phyloP scores from a whole-genome alignment of 495 filamentous ascomycete genomes.

The Physcia stellaris region DNA sequence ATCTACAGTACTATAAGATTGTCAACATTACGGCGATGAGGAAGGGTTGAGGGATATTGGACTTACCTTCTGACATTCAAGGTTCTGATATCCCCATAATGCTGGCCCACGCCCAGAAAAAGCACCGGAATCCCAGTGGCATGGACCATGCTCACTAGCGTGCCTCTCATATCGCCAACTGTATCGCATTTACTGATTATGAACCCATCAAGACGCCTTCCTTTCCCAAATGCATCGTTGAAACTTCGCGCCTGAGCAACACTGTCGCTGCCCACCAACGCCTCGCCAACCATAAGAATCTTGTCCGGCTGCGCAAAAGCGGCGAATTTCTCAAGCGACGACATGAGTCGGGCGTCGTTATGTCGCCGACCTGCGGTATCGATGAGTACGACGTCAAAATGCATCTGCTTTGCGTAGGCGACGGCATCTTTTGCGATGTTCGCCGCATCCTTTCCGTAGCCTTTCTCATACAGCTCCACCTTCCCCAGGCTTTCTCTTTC shows the following conservation, averaged over 20 bases:
- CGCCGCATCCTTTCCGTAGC: slow-evolving; percentile 94
- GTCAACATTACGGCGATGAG: background rate
- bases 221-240: slow-evolving; percentile 77
- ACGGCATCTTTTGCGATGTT: slow-evolving; percentile 92
- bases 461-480: slow-evolving; percentile 88
- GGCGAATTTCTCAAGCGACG: slow-evolving; percentile 87
- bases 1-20: background rate
- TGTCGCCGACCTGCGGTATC: slow-evolving; percentile 92
- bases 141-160: slow-evolving; percentile 92
- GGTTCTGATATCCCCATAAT: slow-evolving; percentile 89
- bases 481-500: slow-evolving; percentile 61
- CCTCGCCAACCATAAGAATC: slow-evolving; percentile 98
- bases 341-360: slow-evolving; percentile 93
- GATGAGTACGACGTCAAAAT: slow-evolving; percentile 88
- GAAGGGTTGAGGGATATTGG: background rate
- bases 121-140: slow-evolving; percentile 91
- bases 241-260: slow-evolving; percentile 94
- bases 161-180: slow-evolving; percentile 96
- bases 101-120: slow-evolving; percentile 89
- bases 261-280: slow-evolving; percentile 84
- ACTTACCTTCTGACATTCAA: slow-evolving; percentile 66
- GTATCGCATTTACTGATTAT: slow-evolving; percentile 98
- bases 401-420: slow-evolving; percentile 53
- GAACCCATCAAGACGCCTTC: slow-evolving; percentile 76
- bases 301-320: slow-evolving; percentile 93